Conservation (phyloP, 2,329 filamentous ascomycete species). For the Nigrospora oryzae region DNA sequence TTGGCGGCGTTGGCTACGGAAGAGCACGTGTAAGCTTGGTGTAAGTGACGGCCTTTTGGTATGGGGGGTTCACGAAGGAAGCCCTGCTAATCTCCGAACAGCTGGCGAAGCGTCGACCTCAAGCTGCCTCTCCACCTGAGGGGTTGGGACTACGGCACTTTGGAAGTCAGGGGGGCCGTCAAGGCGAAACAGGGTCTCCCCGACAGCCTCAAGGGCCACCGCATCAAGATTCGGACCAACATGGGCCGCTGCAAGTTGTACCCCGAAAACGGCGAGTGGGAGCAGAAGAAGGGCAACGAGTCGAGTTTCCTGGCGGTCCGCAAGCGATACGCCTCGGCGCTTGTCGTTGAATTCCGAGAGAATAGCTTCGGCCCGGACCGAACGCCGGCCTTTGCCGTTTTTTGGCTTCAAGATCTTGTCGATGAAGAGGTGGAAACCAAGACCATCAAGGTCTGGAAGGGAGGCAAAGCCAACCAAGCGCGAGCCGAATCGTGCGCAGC, state of each 20-base stretch:
- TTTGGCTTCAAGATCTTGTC: constrained; percentile 62
- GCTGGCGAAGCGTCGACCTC: constrained; percentile 59
- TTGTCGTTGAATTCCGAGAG: constrained; percentile 51
- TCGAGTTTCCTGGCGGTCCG: constrained; percentile 46
- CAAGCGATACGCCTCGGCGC: constrained; percentile 49
- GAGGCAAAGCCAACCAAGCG: constrained; percentile 41
- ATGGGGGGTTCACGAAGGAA: no score
- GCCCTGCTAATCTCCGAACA: not conserved
- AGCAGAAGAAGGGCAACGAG: constrained; percentile 30
- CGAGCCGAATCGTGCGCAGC: constrained; percentile 23
- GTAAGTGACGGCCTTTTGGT: not conserved
- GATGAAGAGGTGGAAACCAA: constrained; percentile 58
- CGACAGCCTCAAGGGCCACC: constrained; percentile 34
- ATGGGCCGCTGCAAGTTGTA: constrained; percentile 52
- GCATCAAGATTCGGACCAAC: constrained; percentile 52
- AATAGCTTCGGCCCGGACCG: constrained; percentile 43
- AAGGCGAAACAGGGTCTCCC: constrained; percentile 37
- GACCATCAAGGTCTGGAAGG: constrained; percentile 57
- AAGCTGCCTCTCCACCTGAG: constrained; percentile 48
- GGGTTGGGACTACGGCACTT: constrained; percentile 66
- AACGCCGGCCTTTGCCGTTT: constrained; percentile 51
- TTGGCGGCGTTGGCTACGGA: constrained; percentile 66
- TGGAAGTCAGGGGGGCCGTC: constrained; percentile 51
- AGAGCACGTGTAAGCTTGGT: constrained; percentile 62
- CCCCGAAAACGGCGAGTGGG: constrained; percentile 40